Conservation (phyloP, 192 early-diverging fungal genomes). For the Mortierella claussenii region DNA sequence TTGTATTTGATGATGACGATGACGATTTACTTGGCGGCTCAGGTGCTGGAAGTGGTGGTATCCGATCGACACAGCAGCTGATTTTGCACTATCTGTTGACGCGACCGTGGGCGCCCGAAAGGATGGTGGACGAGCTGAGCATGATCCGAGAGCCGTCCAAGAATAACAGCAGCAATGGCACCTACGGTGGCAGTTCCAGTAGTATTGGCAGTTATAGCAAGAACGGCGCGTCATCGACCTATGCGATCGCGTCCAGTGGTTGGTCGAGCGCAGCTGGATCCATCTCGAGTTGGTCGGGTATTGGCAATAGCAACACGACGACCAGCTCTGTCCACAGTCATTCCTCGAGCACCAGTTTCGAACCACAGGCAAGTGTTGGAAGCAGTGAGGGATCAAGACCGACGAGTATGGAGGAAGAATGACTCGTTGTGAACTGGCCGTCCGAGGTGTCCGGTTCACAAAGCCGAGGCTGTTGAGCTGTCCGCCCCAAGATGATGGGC, state of each 20-base stretch:
- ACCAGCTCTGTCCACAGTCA: constrained; percentile 20
- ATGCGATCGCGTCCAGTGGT: too few relatives aligned
- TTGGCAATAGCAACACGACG: too few relatives aligned
- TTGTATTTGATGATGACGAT: constrained; percentile 56
- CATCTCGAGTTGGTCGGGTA: constrained; percentile 16
- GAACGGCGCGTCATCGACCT: too few relatives aligned
- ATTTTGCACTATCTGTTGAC: constrained; percentile 77
- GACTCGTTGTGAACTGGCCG: constrained; percentile 27
- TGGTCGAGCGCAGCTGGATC: constrained; percentile 28
- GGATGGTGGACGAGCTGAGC: constrained; percentile 78
- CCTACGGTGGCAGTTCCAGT: not conserved
- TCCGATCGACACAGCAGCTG: constrained; percentile 60
- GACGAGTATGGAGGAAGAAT: constrained; percentile 41
- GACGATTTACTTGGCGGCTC: constrained; percentile 60
- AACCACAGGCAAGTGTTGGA: not conserved
- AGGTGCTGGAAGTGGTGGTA: constrained; percentile 8
- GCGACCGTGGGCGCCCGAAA: constrained; percentile 74
- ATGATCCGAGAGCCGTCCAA: constrained; percentile 66
- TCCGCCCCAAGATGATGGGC: too few relatives aligned
- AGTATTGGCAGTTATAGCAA: not conserved
- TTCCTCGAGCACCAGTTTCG: constrained; percentile 9
- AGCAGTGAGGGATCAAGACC: constrained; percentile 25
- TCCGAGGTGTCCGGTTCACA: too few relatives aligned
- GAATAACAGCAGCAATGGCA: constrained; percentile 16
- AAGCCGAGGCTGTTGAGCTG: too few relatives aligned